Base-by-base conservation (phyloP, 2,329 filamentous ascomycete species). In the Knoxdaviesia proteae region DNA sequence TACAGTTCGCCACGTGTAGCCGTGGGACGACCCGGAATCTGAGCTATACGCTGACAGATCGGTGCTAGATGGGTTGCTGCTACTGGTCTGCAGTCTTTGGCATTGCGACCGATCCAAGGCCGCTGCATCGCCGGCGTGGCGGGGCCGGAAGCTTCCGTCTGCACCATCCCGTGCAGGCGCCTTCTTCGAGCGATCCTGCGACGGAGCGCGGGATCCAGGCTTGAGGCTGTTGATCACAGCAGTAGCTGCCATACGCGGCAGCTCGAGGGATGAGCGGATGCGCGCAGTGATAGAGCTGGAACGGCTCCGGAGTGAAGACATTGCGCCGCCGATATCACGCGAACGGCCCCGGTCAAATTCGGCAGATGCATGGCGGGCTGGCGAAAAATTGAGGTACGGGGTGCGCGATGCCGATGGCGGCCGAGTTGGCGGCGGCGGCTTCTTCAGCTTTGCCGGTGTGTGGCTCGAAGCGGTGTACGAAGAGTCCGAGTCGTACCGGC, bases 361-460 rank as follows among this genome's bases (percentile, higher is more conserved):
- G 30, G 11, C 36, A 41, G 36, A 39, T 6, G 36, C 42, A 5
- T 33, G 10, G 9, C 39, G 42, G n/a, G 34, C 30, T 31, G 30
- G 29, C n/a, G 36, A 40, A 30, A 40, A 20, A 33, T n/a, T 38
- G 31, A 46, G 38, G 39, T 44, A 46, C 8, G 45, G 45, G 3
- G 45, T 46, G 30, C 44, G 44, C 30, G 42, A 44, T 8, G 45
- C 45, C 31, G 45, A 46, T 34, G 45, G 45, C 29, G 20, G 20
- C 20, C 20, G 20, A 3, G 20, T 20, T 3, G 20, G 2, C 20
- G 20, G 20, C 20, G 45, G 45, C 5, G 43, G 42, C 41, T 46
- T 46, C 20, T 34, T 34, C n/a, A 44, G 38, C 6, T 40, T 44
- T 9, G 34, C 7, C 6, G 43, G n/a, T 40, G 42, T 32, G 39